These are phyloP conservation scores for Monosporascus sp. DNA, from an alignment of 2,329 filamentous ascomycete genomes.

Conservation along the genomic window DNA sequence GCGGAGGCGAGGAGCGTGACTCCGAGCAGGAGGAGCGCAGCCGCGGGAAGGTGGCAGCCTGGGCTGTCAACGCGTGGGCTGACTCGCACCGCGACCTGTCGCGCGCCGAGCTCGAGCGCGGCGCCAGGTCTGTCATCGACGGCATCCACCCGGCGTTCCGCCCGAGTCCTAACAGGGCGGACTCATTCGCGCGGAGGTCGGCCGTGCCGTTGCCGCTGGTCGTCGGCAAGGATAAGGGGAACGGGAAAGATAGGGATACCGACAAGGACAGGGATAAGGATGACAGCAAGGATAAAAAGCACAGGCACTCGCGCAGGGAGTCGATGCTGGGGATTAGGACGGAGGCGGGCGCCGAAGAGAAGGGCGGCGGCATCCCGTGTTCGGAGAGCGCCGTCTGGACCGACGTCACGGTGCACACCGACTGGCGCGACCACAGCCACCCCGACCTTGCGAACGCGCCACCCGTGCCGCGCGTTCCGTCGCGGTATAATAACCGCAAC, in stretches of 20 bases:
- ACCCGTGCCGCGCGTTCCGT: constrained; percentile 16
- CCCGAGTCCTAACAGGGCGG: not conserved
- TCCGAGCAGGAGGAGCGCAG: constrained; percentile 12
- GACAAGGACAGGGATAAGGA: constrained; percentile 4
- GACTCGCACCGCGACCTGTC: not conserved
- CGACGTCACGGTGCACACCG: constrained; percentile 16
- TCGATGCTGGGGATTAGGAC: not conserved
- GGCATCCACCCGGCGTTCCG: constrained; percentile 22
- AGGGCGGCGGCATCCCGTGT: too few relatives aligned
- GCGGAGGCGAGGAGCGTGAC: constrained; percentile 8
- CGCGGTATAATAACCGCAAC: constrained; percentile 1
- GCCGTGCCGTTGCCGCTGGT: constrained; percentile 14
- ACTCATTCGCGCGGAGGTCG: constrained; percentile 10
- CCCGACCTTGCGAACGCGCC: constrained; percentile 5
- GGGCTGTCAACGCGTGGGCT: constrained; percentile 14
- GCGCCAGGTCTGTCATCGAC: constrained; percentile 13
- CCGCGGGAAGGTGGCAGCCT: constrained; percentile 15
- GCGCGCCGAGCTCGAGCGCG: constrained; percentile 6
- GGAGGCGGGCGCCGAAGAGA: not conserved
- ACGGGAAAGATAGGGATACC: not conserved
- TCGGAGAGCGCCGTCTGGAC: constrained; percentile 14
- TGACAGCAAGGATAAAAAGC: too few relatives aligned
- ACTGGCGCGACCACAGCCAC: not conserved
- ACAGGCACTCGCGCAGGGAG: not conserved
- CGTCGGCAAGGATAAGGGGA: not conserved